phyloP scores from a whole-genome alignment of 1,139 yeast genomes.

The Kodamaea ohmeri region DNA sequence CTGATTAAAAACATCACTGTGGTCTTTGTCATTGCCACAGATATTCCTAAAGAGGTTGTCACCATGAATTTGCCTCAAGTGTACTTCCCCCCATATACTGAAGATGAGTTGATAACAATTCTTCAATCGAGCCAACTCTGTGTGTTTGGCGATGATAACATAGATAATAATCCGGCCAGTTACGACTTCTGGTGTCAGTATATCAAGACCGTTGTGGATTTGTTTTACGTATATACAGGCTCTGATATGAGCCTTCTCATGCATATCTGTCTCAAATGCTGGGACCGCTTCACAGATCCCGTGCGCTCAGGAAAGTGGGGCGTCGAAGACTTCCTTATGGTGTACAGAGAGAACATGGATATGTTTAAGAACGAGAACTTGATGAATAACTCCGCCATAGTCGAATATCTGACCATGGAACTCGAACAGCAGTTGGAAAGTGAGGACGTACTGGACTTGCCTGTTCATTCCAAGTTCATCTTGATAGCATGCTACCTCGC shows the following conservation, averaged over 20 bases:
- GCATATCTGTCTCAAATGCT: slow-evolving; percentile 43
- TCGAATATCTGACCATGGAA: slow-evolving; percentile 25
- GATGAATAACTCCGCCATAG: slow-evolving; percentile 33
- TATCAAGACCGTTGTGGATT: slow-evolving; percentile 49
- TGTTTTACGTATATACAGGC: slow-evolving; percentile 53
- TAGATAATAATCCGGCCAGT: slow-evolving; percentile 19
- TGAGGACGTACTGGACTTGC: slow-evolving; percentile 39
- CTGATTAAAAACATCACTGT: slow-evolving; percentile 29
- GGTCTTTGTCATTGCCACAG: slow-evolving; percentile 35
- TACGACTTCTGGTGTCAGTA: slow-evolving; percentile 47
- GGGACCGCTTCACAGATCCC: slow-evolving; percentile 52
- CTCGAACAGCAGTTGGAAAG: slow-evolving; percentile 20
- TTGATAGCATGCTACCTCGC: slow-evolving; percentile 71
- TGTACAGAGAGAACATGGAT: slow-evolving; percentile 44
- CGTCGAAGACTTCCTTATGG: slow-evolving; percentile 41
- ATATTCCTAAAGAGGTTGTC: slow-evolving; percentile 47
- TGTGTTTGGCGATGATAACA: slow-evolving; percentile 19
- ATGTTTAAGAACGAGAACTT: slow-evolving; percentile 43
- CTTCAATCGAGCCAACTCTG: slow-evolving; percentile 29
- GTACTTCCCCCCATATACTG: slow-evolving; percentile 46
- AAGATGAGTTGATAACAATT: slow-evolving; percentile 38
- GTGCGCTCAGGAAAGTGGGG: slow-evolving; percentile 30
- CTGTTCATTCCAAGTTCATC: slow-evolving; percentile 56
- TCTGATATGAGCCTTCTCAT: slow-evolving; percentile 45
- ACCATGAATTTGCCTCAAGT: slow-evolving; percentile 51